Percentiles rank a stretch among this genome's conserved stretches.
phyloP scores from a whole-genome alignment of 73 alveolate genomes.

The Tetrahymena borealis region DNA sequence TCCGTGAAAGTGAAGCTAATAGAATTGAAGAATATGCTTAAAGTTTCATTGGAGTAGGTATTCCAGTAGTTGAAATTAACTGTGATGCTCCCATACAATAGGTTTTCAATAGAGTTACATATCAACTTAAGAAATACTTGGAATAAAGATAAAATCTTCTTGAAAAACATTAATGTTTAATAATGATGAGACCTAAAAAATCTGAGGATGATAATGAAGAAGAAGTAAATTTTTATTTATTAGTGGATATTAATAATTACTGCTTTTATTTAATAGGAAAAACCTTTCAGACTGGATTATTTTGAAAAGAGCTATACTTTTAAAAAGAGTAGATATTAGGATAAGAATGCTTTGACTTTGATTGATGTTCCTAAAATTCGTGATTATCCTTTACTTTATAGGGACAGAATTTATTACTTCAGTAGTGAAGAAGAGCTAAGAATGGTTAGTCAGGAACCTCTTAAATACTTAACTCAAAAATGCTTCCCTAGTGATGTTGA shows the following conservation, averaged over 20 bases:
- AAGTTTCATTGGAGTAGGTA: conserved; percentile 58
- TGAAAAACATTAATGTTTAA: not conserved
- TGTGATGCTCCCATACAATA: conserved; percentile 55
- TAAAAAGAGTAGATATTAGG: conserved; percentile 70
- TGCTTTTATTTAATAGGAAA: conserved; percentile 4
- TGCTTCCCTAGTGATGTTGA: conserved; percentile 59
- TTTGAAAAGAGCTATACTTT: conserved; percentile 55
- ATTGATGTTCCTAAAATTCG: conserved; percentile 65
- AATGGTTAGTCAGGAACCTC: conserved; percentile 67
- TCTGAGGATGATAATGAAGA: not conserved
- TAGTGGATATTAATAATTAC: not conserved
- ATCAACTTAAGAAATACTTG: not conserved
- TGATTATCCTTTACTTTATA: conserved; percentile 74
- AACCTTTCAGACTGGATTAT: conserved; percentile 35
- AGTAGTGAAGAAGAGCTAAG: conserved; percentile 76
- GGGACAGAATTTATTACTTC: conserved; percentile 86
- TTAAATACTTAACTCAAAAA: conserved; percentile 53
- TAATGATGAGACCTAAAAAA: not conserved
- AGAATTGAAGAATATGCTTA: conserved; percentile 51
- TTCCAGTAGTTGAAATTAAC: conserved; percentile 61
- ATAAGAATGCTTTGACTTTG: conserved; percentile 67
- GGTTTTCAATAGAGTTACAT: conserved; percentile 28
- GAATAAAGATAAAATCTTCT: not conserved
- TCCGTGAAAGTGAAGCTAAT: conserved; percentile 57
- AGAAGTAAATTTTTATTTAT: not conserved